Percentiles rank a stretch among this genome's conserved stretches.
phyloP scores from a whole-genome alignment of 768 basidiomycete genomes.

The Candolleomyces eurysporus region DNA sequence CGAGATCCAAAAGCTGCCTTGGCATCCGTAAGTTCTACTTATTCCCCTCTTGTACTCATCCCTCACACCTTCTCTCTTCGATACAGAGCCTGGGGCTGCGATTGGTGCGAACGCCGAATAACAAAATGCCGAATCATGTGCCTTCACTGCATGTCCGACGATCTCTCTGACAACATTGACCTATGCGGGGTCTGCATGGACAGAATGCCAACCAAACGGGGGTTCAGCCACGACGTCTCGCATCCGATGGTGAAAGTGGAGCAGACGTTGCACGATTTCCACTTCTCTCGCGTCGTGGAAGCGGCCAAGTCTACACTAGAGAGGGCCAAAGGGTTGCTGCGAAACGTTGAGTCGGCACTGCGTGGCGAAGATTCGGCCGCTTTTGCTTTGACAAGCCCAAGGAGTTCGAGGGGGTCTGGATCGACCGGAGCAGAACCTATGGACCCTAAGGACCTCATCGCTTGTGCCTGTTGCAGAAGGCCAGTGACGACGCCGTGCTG shows the following conservation, averaged over 20 bases:
- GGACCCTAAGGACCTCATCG: conserved; percentile 7
- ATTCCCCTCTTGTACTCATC: neutral
- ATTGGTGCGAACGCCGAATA: conserved; percentile 29
- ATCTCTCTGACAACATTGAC: conserved; percentile 32
- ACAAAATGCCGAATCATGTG: conserved; percentile 30
- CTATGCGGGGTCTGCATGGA: conserved; percentile 31
- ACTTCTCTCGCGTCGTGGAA: conserved; percentile 25
- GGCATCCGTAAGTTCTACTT: conserved; percentile 28
- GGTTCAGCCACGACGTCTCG: conserved; percentile 29
- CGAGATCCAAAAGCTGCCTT: conserved; percentile 32
- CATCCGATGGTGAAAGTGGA: conserved; percentile 31
- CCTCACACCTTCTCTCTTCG: neutral
- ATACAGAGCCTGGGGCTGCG: conserved; percentile 28
- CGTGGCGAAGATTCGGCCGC: neutral
- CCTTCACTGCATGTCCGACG: conserved; percentile 31
- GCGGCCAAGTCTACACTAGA: conserved; percentile 21
- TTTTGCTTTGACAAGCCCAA: neutral
- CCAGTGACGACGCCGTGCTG: conserved; percentile 21
- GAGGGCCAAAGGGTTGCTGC: conserved; percentile 25
- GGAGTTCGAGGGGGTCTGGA: neutral
- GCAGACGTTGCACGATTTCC: conserved; percentile 30
- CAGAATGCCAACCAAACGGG: conserved; percentile 23
- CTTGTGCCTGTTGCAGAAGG: conserved; percentile 21
- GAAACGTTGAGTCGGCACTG: conserved; percentile 18
- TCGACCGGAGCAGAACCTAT: neutral